A percentile compares a stretch with the other conserved stretches of the same genome.
Conservation (phyloP, 2,329 filamentous ascomycete genomes). For the Didymella pomorum region DNA sequence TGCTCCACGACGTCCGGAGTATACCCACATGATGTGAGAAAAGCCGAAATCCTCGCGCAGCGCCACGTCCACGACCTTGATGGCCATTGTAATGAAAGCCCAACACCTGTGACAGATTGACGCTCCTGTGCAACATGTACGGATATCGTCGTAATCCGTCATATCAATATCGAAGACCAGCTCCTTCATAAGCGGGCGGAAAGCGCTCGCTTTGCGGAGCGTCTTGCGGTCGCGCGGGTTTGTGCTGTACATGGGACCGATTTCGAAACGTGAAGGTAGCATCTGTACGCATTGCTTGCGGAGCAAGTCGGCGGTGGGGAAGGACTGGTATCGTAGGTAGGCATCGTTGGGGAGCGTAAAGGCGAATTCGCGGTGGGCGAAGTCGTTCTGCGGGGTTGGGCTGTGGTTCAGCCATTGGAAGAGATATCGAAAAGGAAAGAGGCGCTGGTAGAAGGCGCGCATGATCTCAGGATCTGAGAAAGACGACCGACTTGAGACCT, state of each 20-base stretch:
- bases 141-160: constrained; percentile 97
- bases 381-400: constrained; percentile 83
- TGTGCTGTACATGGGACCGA: constrained; percentile 93
- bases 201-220: constrained; percentile 78
- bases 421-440: constrained; percentile 92
- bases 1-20: constrained; percentile 93
- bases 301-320: constrained; percentile 73
- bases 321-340: constrained; percentile 91
- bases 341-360: constrained; percentile 93
- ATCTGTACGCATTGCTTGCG: constrained; percentile 90
- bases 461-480: constrained; percentile 82
- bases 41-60: constrained; percentile 96
- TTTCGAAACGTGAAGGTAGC: constrained; percentile 95
- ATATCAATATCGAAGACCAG: constrained; percentile 99
- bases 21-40: constrained; percentile 97
- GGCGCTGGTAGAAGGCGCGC: constrained; percentile 91
- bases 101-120: constrained; percentile 96
- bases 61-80: constrained; percentile 88
- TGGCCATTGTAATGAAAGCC: constrained; percentile 97
- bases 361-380: constrained; percentile 92
- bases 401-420: constrained; percentile 99
- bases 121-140: constrained; percentile 92
- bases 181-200: constrained; percentile 89
- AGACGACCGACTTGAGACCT: constrained; percentile 52
- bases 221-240: constrained; percentile 95